Base-by-base conservation (phyloP, 805 yeast species). In the Wickerhamomyces bovis region DNA sequence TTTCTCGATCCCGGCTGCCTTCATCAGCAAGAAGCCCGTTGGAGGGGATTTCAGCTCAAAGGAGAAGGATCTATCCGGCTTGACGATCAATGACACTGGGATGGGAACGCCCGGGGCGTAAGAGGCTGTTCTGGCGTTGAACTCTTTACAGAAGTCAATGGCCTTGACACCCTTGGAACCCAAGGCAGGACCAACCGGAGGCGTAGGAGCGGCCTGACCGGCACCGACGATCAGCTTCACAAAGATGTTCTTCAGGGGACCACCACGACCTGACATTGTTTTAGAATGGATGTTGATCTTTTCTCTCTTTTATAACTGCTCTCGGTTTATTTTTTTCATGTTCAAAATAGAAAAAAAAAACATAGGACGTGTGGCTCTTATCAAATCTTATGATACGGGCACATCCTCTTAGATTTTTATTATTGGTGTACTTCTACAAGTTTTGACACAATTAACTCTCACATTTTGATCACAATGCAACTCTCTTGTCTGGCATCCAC, bases 111-210 rank as follows among this genome's bases (percentile, higher is more conserved):
- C 97, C 15, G 95, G 89, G 44, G 77, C 77, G 62, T 79, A 85
- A 54, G 82, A 81, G 8, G 96, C 95, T 12, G 98, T 89, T 66
- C 96, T 82, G 22, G 99, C 99, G 65, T 94, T 94, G 74, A 94
- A 94, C 64, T 94, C 98, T 67, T 94, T 94, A 71, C 98, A 92
- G 61, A 94, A 94, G 67, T 94, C 99, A 61, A 94, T 94, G 53
- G 98, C 98, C 65, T 94, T 94, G 41, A 94, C 95, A 73, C 99
- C 99, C 66, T 92, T 92, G 49, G 98, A 92, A 55, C 99, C 99
- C 43, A 94, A 73, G 0, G 98, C 99, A 41, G 99, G 99, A 54
- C 99, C 99, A 25, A 94, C 98, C 7, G 99, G 99, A 25, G 99
- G 99, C 2, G 97, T 84, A 38, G 99, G 98, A 2, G 97, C 94